phyloP scores from a whole-genome alignment of 2,329 filamentous ascomycete species.

The Sporothrix luriei region DNA sequence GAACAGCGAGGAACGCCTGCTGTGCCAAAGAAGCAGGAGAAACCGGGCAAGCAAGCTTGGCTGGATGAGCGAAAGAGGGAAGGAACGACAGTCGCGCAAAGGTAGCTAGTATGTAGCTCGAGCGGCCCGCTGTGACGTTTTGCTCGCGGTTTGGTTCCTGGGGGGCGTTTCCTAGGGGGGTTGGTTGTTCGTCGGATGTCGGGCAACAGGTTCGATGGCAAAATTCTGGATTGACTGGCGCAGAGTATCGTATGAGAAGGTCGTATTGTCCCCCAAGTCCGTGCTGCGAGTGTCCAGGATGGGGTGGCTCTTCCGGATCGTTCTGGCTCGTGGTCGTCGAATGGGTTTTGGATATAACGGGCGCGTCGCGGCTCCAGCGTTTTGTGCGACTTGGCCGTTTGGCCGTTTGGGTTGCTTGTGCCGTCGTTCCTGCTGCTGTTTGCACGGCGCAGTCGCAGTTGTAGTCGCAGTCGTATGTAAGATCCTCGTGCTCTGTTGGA shows the following conservation, averaged over 20 bases:
- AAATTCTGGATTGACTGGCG: conserved; percentile 22
- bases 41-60: neutral
- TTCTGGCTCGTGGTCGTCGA: neutral
- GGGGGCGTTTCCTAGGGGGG: neutral
- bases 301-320: neutral
- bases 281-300: neutral
- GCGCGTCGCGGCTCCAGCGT: neutral
- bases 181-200: conserved; percentile 22
- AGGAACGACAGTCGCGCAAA: conserved; percentile 10
- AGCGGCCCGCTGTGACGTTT: conserved; percentile 19
- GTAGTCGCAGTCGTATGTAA: conserved; percentile 11
- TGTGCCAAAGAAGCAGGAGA: neutral
- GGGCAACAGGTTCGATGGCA: conserved; percentile 17
- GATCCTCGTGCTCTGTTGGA: conserved; percentile 10
- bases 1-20: conserved; percentile 21
- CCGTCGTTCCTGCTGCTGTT: neutral
- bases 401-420: too few species aligned
- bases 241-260: conserved; percentile 13
- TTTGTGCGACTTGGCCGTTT: neutral
- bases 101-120: conserved; percentile 3
- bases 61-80: conserved; percentile 7
- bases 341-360: neutral
- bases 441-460: neutral
- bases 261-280: conserved; percentile 18
- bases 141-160: conserved; percentile 10